Percentiles rank a stretch among this genome's conserved stretches.
These are phyloP conservation scores for Fusarium tanahbumbuense DNA, from an alignment of 2,329 filamentous ascomycete genomes.

Conservation along the genomic window DNA sequence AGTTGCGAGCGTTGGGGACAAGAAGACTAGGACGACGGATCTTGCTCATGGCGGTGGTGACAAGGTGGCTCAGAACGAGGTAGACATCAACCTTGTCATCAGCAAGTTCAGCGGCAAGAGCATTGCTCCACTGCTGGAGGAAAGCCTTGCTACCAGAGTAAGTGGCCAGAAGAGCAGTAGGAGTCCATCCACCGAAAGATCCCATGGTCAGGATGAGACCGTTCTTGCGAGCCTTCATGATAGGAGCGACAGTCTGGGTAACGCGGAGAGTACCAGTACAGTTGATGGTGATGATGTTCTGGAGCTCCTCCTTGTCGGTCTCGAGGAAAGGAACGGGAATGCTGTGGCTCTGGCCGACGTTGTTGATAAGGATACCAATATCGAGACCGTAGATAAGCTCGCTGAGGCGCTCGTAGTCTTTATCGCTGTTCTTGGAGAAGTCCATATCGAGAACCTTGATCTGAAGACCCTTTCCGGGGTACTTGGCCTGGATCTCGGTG, in stretches of 20 bases:
- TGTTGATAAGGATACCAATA: slow-evolving; percentile 91
- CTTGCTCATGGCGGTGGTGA: slow-evolving; percentile 98
- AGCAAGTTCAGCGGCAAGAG: slow-evolving; percentile 85
- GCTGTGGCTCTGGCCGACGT: slow-evolving; percentile 92
- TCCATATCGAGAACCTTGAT: slow-evolving; percentile 91
- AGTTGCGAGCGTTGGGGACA: slow-evolving; percentile 83
- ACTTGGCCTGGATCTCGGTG: slow-evolving; percentile 77
- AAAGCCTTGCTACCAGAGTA: slow-evolving; percentile 99
- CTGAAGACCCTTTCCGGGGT: slow-evolving; percentile 69
- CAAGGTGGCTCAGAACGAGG: slow-evolving; percentile 89
- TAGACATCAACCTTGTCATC: slow-evolving; percentile 88
- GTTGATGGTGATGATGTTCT: slow-evolving; percentile 94
- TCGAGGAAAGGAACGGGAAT: slow-evolving; percentile 91
- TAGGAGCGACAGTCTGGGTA: slow-evolving; percentile 85
- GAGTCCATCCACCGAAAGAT: slow-evolving; percentile 92
- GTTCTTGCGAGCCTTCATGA: slow-evolving; percentile 84
- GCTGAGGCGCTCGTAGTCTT: slow-evolving; percentile 81
- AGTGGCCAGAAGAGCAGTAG: slow-evolving; percentile 91
- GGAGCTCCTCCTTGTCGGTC: slow-evolving; percentile 82
- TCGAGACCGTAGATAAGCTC: slow-evolving; percentile 78
- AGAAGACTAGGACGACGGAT: slow-evolving; percentile 80
- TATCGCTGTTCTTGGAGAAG: slow-evolving; percentile 81
- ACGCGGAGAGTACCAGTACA: slow-evolving; percentile 89
- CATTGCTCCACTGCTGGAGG: slow-evolving; percentile 93
- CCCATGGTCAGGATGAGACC: slow-evolving; percentile 97